Conservation (phyloP, 495 filamentous ascomycete species). For the Lichina pygmaea region DNA sequence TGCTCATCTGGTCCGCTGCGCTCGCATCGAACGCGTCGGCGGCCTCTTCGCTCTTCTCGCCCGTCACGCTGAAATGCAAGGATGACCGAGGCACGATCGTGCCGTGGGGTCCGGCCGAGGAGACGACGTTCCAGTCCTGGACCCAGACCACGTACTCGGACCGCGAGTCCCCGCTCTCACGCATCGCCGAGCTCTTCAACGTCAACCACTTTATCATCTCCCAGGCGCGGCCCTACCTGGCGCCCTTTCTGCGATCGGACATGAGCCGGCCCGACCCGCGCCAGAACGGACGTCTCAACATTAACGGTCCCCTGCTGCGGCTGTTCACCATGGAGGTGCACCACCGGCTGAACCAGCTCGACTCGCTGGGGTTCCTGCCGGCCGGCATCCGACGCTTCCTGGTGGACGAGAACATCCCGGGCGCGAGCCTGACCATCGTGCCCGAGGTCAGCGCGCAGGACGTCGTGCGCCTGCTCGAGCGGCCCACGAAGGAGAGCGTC, state of each 20-base stretch:
- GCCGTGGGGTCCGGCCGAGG: constrained; percentile 47
- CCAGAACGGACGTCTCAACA: constrained; percentile 26
- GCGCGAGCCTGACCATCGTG: constrained; percentile 53
- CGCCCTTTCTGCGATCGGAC: constrained; percentile 65
- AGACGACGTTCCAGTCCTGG: constrained; percentile 40
- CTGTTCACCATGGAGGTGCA: constrained; percentile 50
- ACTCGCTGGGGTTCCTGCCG: constrained; percentile 49
- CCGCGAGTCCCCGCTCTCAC: constrained; percentile 51
- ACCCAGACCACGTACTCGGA: constrained; percentile 39
- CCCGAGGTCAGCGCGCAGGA: constrained; percentile 49
- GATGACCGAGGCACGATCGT: constrained; percentile 49
- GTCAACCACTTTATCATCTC: constrained; percentile 71
- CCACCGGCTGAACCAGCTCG: constrained; percentile 60
- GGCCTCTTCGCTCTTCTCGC: constrained; percentile 32
- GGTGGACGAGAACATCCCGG: constrained; percentile 69
- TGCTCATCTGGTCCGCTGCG: constrained; percentile 87
- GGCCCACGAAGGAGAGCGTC: constrained; percentile 45
- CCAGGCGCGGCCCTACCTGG: constrained; percentile 51
- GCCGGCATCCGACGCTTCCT: constrained; percentile 43
- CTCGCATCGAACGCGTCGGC: constrained; percentile 64
- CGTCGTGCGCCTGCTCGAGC: constrained; percentile 51
- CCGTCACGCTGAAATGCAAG: constrained; percentile 58
- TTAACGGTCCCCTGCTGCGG: constrained; percentile 35
- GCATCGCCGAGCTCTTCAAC: constrained; percentile 82
- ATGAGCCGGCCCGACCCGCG: constrained; percentile 45